Conservation (phyloP, 805 yeast species). For the Starmera pachycereana region DNA sequence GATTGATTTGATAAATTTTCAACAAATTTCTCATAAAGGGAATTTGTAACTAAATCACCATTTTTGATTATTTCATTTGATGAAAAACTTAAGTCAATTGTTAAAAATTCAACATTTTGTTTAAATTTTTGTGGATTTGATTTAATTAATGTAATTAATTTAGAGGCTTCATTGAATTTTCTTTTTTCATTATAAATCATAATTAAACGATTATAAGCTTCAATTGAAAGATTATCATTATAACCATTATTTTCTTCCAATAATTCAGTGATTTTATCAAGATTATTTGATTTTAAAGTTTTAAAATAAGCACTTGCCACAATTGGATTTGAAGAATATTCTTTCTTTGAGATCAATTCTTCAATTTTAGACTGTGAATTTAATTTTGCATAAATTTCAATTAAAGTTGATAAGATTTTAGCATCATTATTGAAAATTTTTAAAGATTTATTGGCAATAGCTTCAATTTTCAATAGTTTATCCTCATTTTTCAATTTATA, state of each 20-base stretch:
- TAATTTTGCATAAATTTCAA: conserved; percentile 39
- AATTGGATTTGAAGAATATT: conserved; percentile 24
- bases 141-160: conserved; percentile 14
- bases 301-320: conserved; percentile 15
- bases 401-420: conserved; percentile 21
- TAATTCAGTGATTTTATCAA: conserved; percentile 4
- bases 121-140: too few species aligned
- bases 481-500: conserved; percentile 13
- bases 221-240: conserved; percentile 15
- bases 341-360: conserved; percentile 25
- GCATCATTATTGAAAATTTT: conserved; percentile 16
- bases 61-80: too few species aligned
- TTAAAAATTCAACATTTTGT: too few species aligned
- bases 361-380: conserved; percentile 27
- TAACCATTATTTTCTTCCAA: conserved; percentile 12
- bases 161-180: conserved; percentile 35
- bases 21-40: too few species aligned
- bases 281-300: conserved; percentile 7
- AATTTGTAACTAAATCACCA: too few species aligned
- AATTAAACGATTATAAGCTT: conserved; percentile 44
- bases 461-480: conserved; percentile 28
- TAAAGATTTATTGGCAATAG: conserved; percentile 15
- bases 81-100: too few species aligned
- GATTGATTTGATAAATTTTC: too few species aligned
- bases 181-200: conserved; percentile 27